These are phyloP conservation scores for Rhodomyrtus tomentosa DNA, from an alignment of 345 rosid genomes.

Conservation along the genomic window DNA sequence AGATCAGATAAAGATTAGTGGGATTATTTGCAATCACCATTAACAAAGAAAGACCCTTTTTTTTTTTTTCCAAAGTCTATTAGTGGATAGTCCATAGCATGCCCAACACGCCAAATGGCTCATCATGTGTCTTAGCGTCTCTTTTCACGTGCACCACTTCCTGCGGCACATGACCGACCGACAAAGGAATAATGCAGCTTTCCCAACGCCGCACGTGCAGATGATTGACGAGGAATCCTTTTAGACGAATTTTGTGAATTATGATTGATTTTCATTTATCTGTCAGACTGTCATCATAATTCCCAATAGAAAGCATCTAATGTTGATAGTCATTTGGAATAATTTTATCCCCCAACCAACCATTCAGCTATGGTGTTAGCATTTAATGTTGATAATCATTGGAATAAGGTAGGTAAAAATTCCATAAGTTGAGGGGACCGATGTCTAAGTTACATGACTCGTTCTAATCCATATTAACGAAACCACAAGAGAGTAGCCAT, in stretches of 20 bases:
- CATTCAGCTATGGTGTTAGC: background rate
- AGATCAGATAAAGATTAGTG: background rate
- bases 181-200: background rate
- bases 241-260: background rate
- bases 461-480: background rate
- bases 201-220: background rate
- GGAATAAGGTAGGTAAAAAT: background rate
- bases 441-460: background rate
- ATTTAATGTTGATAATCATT: background rate
- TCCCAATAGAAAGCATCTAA: background rate
- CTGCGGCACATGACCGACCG: background rate
- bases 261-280: background rate
- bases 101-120: background rate
- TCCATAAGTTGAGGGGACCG: accelerated
- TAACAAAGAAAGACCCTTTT: background rate
- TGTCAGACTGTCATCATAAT: background rate
- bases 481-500: accelerated
- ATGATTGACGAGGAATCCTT: background rate
- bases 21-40: background rate
- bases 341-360: background rate
- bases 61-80: background rate
- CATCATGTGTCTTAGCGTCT: background rate
- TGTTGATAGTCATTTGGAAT: background rate
- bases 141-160: background rate
- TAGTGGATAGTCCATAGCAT: background rate